Percentiles rank a stretch among this genome's conserved stretches.
Evolutionary conservation across 2,329 filamentous ascomycete genomes (phyloP).

Genomic region (Microcyclosporella mali): DNA sequence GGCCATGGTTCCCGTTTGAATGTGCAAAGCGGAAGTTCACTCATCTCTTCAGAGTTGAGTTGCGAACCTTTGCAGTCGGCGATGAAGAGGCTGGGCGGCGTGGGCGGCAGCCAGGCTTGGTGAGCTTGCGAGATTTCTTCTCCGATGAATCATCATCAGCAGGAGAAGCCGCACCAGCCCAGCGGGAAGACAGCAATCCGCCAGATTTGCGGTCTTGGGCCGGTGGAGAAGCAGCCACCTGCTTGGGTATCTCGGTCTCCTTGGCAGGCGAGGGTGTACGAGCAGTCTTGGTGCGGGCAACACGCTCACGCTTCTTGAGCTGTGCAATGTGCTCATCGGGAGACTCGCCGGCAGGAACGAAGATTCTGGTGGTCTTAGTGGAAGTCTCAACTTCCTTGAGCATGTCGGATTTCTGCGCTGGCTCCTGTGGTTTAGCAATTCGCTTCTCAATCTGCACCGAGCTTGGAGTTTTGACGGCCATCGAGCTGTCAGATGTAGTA

Average conservation of each 20-base stretch:
- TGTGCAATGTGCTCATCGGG: slow-evolving; percentile 24
- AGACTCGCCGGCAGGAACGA: slow-evolving; percentile 28
- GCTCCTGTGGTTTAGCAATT: slow-evolving; percentile 1
- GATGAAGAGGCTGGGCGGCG: slow-evolving; percentile 11
- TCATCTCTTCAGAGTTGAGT: background rate
- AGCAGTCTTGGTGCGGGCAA: slow-evolving; percentile 4
- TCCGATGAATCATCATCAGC: background rate
- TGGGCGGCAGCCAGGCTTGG: slow-evolving; percentile 13
- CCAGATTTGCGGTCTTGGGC: slow-evolving; percentile 1
- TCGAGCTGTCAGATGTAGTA: background rate
- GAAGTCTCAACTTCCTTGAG: background rate
- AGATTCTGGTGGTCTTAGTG: slow-evolving; percentile 19
- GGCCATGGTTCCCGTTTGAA: too few relatives aligned
- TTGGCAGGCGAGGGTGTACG: slow-evolving; percentile 38
- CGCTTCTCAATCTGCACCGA: slow-evolving; percentile 4
- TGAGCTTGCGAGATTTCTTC: slow-evolving; percentile 5
- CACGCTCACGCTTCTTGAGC: slow-evolving; percentile 12
- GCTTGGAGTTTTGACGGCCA: background rate
- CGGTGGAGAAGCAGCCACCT: background rate
- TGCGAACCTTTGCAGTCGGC: slow-evolving; percentile 8
- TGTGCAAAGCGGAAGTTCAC: background rate
- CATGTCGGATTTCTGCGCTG: background rate
- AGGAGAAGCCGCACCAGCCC: slow-evolving; percentile 1
- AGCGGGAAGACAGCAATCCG: slow-evolving; percentile 2
- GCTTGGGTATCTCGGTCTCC: slow-evolving; percentile 18